phyloP scores from a whole-genome alignment of 148 eudicot species.

The Bassia scoparia region DNA sequence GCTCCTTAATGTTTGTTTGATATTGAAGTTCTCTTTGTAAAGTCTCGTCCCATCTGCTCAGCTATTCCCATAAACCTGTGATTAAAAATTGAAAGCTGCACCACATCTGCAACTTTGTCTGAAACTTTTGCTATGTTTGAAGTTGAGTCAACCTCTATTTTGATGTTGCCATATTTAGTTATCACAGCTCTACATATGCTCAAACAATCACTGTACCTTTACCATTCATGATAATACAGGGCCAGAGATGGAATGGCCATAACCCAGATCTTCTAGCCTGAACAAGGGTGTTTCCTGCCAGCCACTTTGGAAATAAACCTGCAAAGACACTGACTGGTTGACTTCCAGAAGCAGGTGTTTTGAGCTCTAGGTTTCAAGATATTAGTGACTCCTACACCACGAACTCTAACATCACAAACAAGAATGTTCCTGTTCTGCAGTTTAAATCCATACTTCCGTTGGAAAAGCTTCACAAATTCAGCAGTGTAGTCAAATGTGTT shows the following conservation, averaged over 20 bases:
- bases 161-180: slow-evolving; percentile 88
- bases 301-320: slow-evolving; percentile 66
- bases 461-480: slow-evolving; percentile 76
- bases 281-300: slow-evolving; percentile 79
- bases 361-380: slow-evolving; percentile 71
- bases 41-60: slow-evolving; percentile 98
- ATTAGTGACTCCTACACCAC: slow-evolving; percentile 90
- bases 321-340: slow-evolving; percentile 49
- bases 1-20: slow-evolving; percentile 95
- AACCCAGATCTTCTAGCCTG: slow-evolving; percentile 72
- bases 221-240: slow-evolving; percentile 96
- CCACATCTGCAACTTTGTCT: slow-evolving; percentile 91
- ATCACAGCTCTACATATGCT: slow-evolving; percentile 73
- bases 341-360: slow-evolving; percentile 41
- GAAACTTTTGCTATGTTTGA: slow-evolving; percentile 39
- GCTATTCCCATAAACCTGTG: slow-evolving; percentile 99
- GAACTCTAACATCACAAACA: slow-evolving; percentile 90
- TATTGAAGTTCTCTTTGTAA: slow-evolving; percentile 93
- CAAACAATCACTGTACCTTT: slow-evolving; percentile 92
- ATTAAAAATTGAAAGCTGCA: slow-evolving; percentile 90
- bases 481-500: slow-evolving; percentile 62
- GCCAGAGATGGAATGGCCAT: slow-evolving; percentile 66
- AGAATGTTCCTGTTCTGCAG: slow-evolving; percentile 70
- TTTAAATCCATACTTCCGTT: slow-evolving; percentile 89
- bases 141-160: slow-evolving; percentile 61